A percentile compares a stretch with the other conserved stretches of the same genome.
Conservation (phyloP, 805 yeast species). For the Sugiyamaella mastotermitis region DNA sequence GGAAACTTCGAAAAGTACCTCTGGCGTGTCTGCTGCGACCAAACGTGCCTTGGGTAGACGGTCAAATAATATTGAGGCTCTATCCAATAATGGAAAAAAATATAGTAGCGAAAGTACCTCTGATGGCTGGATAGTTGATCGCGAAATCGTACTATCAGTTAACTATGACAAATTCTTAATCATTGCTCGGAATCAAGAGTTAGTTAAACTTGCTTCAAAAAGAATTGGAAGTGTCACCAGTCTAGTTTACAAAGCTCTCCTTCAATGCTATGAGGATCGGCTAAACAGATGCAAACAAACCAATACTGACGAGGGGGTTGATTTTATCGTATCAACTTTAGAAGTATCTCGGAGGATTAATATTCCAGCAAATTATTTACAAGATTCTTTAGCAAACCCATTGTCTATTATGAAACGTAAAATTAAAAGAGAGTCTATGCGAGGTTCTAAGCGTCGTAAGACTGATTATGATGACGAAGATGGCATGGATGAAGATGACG, state of each 20-base stretch:
- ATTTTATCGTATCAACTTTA: slow-evolving; percentile 31
- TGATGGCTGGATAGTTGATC: slow-evolving; percentile 11
- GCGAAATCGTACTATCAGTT: slow-evolving; percentile 43
- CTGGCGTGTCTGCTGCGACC: neutral
- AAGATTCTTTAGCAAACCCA: neutral
- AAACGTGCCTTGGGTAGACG: slow-evolving; percentile 1
- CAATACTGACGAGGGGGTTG: slow-evolving; percentile 22
- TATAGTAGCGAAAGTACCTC: no score
- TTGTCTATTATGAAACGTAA: neutral
- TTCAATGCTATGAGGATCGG: slow-evolving; percentile 52
- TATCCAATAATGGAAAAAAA: neutral
- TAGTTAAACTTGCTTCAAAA: slow-evolving; percentile 56
- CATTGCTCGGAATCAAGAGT: slow-evolving; percentile 55
- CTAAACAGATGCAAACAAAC: slow-evolving; percentile 30
- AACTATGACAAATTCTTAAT: slow-evolving; percentile 65
- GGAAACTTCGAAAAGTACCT: neutral
- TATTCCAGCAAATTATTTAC: neutral
- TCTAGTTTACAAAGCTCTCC: slow-evolving; percentile 52
- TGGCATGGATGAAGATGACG: slow-evolving; percentile 29
- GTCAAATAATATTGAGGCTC: neutral
- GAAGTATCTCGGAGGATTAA: slow-evolving; percentile 23
- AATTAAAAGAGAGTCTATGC: slow-evolving; percentile 5
- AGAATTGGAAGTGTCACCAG: slow-evolving; percentile 68
- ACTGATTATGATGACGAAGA: slow-evolving; percentile 30
- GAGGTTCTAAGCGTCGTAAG: slow-evolving; percentile 25